Conservation (phyloP, 169 alveolate species). For the Besnoitia besnoiti region DNA sequence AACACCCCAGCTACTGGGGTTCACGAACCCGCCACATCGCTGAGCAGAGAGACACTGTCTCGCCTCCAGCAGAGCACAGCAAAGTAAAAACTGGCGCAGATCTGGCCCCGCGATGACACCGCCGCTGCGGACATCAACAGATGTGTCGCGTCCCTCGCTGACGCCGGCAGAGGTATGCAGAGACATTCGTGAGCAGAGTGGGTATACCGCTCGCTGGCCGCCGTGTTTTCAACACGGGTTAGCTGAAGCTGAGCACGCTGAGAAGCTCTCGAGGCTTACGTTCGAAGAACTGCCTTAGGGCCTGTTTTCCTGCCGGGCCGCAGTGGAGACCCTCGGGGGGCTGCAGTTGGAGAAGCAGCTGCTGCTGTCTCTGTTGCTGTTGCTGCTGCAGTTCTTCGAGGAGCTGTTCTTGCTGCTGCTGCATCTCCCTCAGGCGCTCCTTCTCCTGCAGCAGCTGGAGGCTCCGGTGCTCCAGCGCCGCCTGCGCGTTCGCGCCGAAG, state of each 20-base stretch:
- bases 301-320: conserved; percentile 53
- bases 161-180: not conserved
- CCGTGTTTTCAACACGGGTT: not conserved
- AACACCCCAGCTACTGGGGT: no score
- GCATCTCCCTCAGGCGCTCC: not conserved
- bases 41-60: no score
- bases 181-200: not conserved
- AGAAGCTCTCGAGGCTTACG: not conserved
- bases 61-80: no score
- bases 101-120: no score
- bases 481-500: no score
- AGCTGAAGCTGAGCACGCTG: not conserved
- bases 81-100: no score
- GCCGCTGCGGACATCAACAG: no score
- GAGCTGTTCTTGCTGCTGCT: conserved; percentile 28
- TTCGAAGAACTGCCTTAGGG: conserved; percentile 41
- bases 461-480: not conserved
- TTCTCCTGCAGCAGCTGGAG: conserved; percentile 6
- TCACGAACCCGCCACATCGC: no score
- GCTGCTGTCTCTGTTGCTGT: conserved; percentile 38
- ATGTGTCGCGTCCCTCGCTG: no score
- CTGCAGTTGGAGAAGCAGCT: conserved; percentile 36
- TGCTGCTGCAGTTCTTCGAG: conserved; percentile 23
- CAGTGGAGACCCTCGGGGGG: conserved; percentile 62
- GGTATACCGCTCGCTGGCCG: not conserved